These are phyloP conservation scores for Hyphodiscus sp. DNA, from an alignment of 2,329 filamentous ascomycete genomes.

Conservation along the genomic window DNA sequence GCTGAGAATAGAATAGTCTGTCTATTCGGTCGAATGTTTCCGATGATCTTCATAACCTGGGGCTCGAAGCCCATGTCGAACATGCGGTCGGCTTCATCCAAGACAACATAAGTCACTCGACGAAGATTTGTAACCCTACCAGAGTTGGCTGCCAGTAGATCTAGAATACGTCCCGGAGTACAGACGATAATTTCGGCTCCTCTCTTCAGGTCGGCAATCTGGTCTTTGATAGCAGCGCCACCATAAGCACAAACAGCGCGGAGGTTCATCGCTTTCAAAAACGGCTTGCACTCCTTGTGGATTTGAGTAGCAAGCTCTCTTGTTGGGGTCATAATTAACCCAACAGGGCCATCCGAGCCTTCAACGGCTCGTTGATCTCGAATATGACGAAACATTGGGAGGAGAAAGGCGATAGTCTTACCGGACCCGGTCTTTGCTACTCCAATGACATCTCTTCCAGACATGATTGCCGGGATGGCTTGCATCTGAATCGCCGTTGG, in stretches of 20 bases:
- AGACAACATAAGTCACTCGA: constrained; percentile 85
- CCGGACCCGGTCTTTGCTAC: constrained; percentile 97
- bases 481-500: constrained; percentile 95
- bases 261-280: constrained; percentile 78
- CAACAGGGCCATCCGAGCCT: constrained; percentile 79
- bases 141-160: constrained; percentile 86
- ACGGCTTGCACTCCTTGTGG: constrained; percentile 89
- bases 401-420: constrained; percentile 90
- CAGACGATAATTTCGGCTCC: constrained; percentile 93
- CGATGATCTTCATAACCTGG: constrained; percentile 94
- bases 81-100: constrained; percentile 98
- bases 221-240: constrained; percentile 91
- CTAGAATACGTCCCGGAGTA: constrained; percentile 92
- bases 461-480: constrained; percentile 92
- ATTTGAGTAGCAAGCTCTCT: constrained; percentile 92
- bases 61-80: constrained; percentile 99
- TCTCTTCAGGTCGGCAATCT: constrained; percentile 93
- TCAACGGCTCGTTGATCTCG: constrained; percentile 83
- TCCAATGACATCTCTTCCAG: constrained; percentile 88
- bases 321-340: constrained; percentile 87
- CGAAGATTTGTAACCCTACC: constrained; percentile 89
- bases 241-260: constrained; percentile 90
- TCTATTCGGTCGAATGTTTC: constrained; percentile 82
- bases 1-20: constrained; percentile 96
- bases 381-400: constrained; percentile 98